Evolutionary conservation across 208 protist genomes (phyloP), one percentile per base, ranked within the genome.

Genomic region (Wallacemonas rigidus): DNA sequence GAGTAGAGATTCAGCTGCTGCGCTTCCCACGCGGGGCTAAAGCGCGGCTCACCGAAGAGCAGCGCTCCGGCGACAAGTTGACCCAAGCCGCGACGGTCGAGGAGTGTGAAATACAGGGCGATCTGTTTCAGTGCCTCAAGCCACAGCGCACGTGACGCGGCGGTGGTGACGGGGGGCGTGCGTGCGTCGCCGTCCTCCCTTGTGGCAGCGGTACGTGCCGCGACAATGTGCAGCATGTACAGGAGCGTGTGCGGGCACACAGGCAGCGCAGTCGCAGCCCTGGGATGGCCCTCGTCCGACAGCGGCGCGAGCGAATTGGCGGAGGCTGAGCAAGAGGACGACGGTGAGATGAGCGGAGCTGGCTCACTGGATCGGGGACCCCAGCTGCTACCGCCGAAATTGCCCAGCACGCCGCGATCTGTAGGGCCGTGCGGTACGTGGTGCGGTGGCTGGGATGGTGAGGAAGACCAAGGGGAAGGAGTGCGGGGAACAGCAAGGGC

Each of bases 21-120:
- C 9, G 57, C 64, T 14, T 77, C 65, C 39, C 69, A 67, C 43
- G 14, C 65, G 15, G 67, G 47, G 14, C 51, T 63, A 1, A 67
- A 57, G 12, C 67, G 69, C 12, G 58, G 45, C 47, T 60, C 62
- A 11, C 72, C 69, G 61, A 77, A 76, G 26, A 88, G 74, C 36
- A 88, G 71, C 4, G 71, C 76, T 55, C 83, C 83, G 15, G 70
- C 79, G 54, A 88, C 43, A 14, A 79, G 67, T 36, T 88, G 75
- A 15, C 69, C 74, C 15, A 80, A 17, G 12, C 71, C 76, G 36
- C 47, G 63, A 47, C 65, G 63, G 2, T 76, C 60, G 57, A 88
- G 55, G n/a, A 74, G 48, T 36, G 43, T 36, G 60, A 88, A 88
- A 15, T 80, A 62, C 69, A 83, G 76, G 36, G 76, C 69, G 48